Conservation (phyloP, 2,329 filamentous ascomycete genomes). For the Dothideomycetidae sp. region DNA sequence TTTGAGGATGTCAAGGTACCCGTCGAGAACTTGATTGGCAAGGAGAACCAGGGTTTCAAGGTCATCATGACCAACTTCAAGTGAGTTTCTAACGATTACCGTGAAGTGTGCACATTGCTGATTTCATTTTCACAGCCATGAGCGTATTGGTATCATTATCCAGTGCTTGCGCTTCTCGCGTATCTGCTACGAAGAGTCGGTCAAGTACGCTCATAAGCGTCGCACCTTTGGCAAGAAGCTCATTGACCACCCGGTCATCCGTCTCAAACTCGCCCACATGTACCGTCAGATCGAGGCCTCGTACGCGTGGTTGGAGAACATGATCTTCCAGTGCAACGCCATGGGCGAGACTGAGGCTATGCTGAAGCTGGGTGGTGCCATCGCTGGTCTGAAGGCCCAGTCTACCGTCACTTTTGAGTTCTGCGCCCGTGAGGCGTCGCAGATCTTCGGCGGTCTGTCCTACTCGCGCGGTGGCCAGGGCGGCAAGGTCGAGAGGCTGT, state of each 20-base stretch:
- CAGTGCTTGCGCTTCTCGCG: conserved; percentile 4
- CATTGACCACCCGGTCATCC: conserved; percentile 92
- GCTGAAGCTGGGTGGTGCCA: conserved; percentile 86
- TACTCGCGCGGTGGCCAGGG: conserved; percentile 92
- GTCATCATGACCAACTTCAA: conserved; percentile 37
- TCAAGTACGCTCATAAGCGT: conserved; percentile 21
- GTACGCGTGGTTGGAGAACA: conserved; percentile 93
- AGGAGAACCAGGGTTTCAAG: conserved; percentile 41
- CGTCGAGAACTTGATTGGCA: conserved; percentile 37
- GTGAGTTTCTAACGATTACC: conserved; percentile 25
- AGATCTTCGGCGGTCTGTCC: conserved; percentile 91
- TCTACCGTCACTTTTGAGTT: conserved; percentile 91
- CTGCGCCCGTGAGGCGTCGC: conserved; percentile 87
- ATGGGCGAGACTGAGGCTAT: conserved; percentile 95
- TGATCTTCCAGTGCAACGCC: conserved; percentile 82
- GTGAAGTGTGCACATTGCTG: too few relatives aligned
- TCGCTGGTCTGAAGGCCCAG: conserved; percentile 88
- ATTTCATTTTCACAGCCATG: conserved; percentile 82
- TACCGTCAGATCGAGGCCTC: conserved; percentile 91
- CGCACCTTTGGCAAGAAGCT: conserved; percentile 36
- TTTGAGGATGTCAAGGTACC: conserved; percentile 44
- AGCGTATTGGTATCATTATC: conserved; percentile 9
- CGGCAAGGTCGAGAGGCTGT: conserved; percentile 85
- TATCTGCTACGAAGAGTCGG: conserved; percentile 13
- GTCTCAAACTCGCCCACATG: conserved; percentile 96